phyloP scores from a whole-genome alignment of 768 basidiomycete species.

The Suillus lakei region DNA sequence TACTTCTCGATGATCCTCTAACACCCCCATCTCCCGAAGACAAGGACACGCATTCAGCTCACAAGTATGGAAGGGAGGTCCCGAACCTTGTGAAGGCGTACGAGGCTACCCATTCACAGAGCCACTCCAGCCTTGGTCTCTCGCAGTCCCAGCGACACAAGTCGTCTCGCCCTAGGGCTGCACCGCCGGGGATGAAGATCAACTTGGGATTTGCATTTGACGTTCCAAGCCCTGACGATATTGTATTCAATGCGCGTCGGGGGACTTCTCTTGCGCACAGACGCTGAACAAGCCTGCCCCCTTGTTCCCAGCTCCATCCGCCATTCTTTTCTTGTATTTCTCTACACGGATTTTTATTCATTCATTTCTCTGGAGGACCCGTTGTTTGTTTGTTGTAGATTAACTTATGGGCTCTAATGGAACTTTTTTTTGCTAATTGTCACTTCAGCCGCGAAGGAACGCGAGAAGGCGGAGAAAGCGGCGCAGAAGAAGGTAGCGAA shows the following conservation, averaged over 20 bases:
- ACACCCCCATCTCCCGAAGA: slow-evolving; percentile 37
- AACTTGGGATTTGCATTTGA: slow-evolving; percentile 68
- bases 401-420: slow-evolving; percentile 32
- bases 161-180: slow-evolving; percentile 14
- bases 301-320: slow-evolving; percentile 13
- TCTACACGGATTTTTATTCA: slow-evolving; percentile 9
- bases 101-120: slow-evolving; percentile 32
- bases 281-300: slow-evolving; percentile 24
- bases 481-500: slow-evolving; percentile 48
- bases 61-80: slow-evolving; percentile 38
- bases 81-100: slow-evolving; percentile 33
- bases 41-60: slow-evolving; percentile 37
- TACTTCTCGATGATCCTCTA: slow-evolving; percentile 63
- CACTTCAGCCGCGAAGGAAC: slow-evolving; percentile 74
- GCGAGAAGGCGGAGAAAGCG: slow-evolving; percentile 72
- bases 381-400: slow-evolving; percentile 33
- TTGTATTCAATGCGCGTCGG: slow-evolving; percentile 79
- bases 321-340: slow-evolving; percentile 4
- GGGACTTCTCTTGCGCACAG: slow-evolving; percentile 65
- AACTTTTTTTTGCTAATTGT: slow-evolving; percentile 45
- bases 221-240: slow-evolving; percentile 89
- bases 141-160: slow-evolving; percentile 21
- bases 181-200: slow-evolving; percentile 41
- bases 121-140: slow-evolving; percentile 29
- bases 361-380: slow-evolving; percentile 16